These are phyloP conservation scores for Sarocladium strictum DNA, from an alignment of 2,329 filamentous ascomycete genomes.

Conservation along the genomic window DNA sequence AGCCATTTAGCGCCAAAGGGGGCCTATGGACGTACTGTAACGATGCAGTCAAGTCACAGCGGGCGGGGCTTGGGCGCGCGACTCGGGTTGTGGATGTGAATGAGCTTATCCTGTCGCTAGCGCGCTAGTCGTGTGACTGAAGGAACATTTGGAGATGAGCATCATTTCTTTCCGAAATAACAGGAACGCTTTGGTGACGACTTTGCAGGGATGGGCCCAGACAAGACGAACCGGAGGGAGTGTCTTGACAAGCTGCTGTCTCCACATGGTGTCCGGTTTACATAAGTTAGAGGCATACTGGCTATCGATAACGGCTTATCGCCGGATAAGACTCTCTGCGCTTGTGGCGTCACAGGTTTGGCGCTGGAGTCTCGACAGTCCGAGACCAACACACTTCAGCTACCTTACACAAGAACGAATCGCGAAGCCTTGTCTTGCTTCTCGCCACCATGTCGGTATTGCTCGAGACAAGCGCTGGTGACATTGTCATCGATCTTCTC, in stretches of 20 bases:
- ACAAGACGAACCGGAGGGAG: no score
- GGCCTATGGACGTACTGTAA: not conserved
- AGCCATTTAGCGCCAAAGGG: not conserved
- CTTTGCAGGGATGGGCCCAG: not conserved
- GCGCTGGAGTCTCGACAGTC: not conserved
- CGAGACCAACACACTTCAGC: not conserved
- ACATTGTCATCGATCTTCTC: conserved; percentile 90
- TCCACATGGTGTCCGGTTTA: no score
- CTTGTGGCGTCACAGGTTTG: conserved; percentile 9
- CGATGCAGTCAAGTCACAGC: not conserved
- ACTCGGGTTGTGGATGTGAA: not conserved
- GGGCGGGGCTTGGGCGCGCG: not conserved
- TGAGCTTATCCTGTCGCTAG: not conserved
- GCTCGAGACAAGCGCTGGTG: conserved; percentile 85
- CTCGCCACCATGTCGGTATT: conserved; percentile 71
- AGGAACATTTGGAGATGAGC: not conserved
- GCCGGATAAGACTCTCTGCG: not conserved
- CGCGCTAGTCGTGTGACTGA: not conserved
- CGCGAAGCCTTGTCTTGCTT: not conserved
- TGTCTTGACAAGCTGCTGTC: no score
- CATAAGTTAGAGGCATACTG: not conserved
- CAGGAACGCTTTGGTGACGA: not conserved
- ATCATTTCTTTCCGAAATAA: conserved; percentile 1
- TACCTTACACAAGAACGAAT: not conserved
- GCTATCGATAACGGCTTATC: conserved; percentile 8